Evolutionary conservation across 2,329 filamentous ascomycete genomes (phyloP).

Genomic region (Metarhizium album): DNA sequence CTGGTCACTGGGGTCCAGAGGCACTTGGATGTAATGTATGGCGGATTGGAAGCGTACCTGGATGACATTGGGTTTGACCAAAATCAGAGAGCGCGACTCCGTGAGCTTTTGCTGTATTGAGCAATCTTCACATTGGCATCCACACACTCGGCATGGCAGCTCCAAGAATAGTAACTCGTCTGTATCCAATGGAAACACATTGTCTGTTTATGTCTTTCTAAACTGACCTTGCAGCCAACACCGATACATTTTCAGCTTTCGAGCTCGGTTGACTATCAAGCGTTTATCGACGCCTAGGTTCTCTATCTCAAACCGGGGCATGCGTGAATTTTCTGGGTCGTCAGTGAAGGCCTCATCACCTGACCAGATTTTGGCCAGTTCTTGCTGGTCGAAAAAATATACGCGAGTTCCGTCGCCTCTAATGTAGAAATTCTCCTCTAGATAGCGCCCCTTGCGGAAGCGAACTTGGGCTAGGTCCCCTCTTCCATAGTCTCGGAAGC

Average conservation of each 20-base stretch:
- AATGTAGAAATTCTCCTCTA: slow-evolving; percentile 96
- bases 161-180: background rate
- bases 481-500: slow-evolving; percentile 93
- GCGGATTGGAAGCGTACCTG: slow-evolving; percentile 57
- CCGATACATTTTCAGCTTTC: slow-evolving; percentile 93
- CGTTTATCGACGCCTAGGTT: slow-evolving; percentile 78
- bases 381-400: slow-evolving; percentile 89
- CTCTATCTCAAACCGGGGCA: slow-evolving; percentile 53
- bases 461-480: slow-evolving; percentile 93
- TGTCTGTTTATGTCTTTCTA: slow-evolving; percentile 48
- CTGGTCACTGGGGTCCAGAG: slow-evolving; percentile 49
- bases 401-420: slow-evolving; percentile 91
- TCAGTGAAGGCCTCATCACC: slow-evolving; percentile 24
- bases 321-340: slow-evolving; percentile 15
- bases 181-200: background rate
- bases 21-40: slow-evolving; percentile 52
- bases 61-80: slow-evolving; percentile 43
- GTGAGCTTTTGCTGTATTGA: slow-evolving; percentile 32
- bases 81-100: slow-evolving; percentile 29
- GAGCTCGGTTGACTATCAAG: slow-evolving; percentile 82
- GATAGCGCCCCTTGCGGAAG: slow-evolving; percentile 89
- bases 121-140: background rate
- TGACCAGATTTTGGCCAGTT: slow-evolving; percentile 72
- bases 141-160: background rate
- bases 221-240: slow-evolving; percentile 90